Conservation (phyloP, 306 rosid genomes). For the Begonia fuchsioides region DNA sequence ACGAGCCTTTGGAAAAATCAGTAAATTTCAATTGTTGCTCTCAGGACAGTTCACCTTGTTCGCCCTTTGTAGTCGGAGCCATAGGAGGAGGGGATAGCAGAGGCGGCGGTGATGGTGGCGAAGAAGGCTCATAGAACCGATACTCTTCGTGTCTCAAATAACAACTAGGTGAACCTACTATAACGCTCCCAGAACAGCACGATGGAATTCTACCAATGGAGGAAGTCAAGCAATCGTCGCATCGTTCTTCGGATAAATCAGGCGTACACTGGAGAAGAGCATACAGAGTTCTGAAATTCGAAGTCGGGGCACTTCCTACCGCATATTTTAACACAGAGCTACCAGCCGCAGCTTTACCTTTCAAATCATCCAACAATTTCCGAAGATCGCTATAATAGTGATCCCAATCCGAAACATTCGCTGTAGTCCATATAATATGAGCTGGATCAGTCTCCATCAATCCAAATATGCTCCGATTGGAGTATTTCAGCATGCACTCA, state of each 20-base stretch:
- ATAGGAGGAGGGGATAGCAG: too few relatives aligned
- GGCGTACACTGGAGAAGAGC: conserved; percentile 5
- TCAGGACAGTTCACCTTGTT: too few relatives aligned
- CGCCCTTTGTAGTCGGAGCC: not conserved
- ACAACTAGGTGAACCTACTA: conserved; percentile 5
- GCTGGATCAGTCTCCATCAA: conserved; percentile 8
- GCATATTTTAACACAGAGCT: conserved; percentile 2
- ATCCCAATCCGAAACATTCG: conserved; percentile 11
- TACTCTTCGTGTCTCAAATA: conserved; percentile 1
- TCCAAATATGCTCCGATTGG: conserved; percentile 14
- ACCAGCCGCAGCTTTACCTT: conserved; percentile 1
- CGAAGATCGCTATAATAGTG: not conserved
- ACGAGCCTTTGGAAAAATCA: too few relatives aligned
- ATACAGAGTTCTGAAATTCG: not conserved
- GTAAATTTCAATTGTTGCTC: too few relatives aligned
- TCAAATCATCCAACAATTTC: conserved; percentile 4
- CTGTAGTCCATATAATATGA: fast-evolving
- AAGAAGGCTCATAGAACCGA: conserved; percentile 3
- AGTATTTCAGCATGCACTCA: conserved; percentile 26
- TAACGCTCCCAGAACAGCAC: not conserved
- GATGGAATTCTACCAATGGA: not conserved
- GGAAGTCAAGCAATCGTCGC: not conserved
- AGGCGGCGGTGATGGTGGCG: not conserved
- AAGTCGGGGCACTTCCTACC: not conserved
- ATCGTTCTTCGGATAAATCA: conserved; percentile 1